Base-by-base conservation (phyloP, 1,139 yeast genomes). In the Yamadazyma oceani region DNA sequence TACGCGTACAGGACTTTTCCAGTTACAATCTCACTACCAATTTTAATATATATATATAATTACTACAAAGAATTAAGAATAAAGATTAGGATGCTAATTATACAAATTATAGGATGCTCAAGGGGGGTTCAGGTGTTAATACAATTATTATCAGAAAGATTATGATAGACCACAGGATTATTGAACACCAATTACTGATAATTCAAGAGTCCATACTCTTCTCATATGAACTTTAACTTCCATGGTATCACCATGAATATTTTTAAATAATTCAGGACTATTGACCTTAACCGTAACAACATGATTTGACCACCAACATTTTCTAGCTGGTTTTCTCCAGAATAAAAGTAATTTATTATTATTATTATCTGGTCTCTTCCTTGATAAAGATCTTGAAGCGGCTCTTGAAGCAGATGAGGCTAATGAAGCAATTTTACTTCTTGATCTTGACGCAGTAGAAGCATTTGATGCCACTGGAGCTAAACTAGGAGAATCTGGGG, bases 311-410 rank as follows among this genome's bases (percentile, higher is more conserved):
- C 99, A 94, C 99, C 99, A 94, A 64, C 99, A 94, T 58, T 94
- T 94, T 55, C 98, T 75, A 1, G 99, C 99, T 0, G 99, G 99
- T 57, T 92, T 92, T 46, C 96, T 76, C 98, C 98, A 94, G 58
- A 94, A 94, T 41, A 94, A 69, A 27, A 94, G 71, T 38, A 94
- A 73, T 57, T 94, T 92, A 25, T 92, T 86, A 38, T 69, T 72
- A 48, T 60, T 66, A 29, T 62, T 50, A 32, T 65, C 65, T 10
- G 49, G 54, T 41, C 59, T 57, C 23, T 60, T 61, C 42, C 72
- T 66, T 12, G 82, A 72, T 31, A 75, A 59, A 3, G 85, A 78
- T 47, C 84, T 64, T 13, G 81, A 69, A 7, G 79, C 80, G 2
- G 80, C 75, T 36, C 76, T 53, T 4, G 65, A 53, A 3, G 76